Evolutionary conservation across 1,139 yeast species (phyloP).

Genomic region (Blastobotrys indianensis): DNA sequence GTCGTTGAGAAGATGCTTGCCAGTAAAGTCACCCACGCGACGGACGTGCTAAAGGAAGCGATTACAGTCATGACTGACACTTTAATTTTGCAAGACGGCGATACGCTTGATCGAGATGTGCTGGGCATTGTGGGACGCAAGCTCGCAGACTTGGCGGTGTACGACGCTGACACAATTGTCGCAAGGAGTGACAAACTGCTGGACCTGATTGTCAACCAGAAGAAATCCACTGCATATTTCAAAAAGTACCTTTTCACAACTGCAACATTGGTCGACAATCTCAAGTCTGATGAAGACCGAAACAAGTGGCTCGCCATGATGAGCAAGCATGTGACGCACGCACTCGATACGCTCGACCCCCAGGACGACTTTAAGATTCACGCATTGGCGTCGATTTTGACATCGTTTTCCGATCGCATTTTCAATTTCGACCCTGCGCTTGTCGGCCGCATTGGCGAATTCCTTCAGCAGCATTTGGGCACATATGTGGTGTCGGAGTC

Average conservation of each 20-base stretch:
- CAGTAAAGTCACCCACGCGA: slow-evolving; percentile 9
- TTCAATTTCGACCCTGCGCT: slow-evolving; percentile 12
- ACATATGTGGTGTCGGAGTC: slow-evolving; percentile 20
- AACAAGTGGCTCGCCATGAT: slow-evolving; percentile 9
- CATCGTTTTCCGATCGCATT: slow-evolving; percentile 13
- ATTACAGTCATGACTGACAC: slow-evolving; percentile 10
- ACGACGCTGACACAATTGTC: slow-evolving; percentile 3
- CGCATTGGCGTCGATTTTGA: slow-evolving; percentile 12
- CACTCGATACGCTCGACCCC: slow-evolving; percentile 7
- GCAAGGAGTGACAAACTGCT: slow-evolving; percentile 1
- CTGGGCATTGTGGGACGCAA: slow-evolving; percentile 21
- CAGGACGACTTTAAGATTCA: slow-evolving; percentile 17
- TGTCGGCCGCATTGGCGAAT: slow-evolving; percentile 11
- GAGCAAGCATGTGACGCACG: slow-evolving; percentile 7
- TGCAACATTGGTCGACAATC: slow-evolving; percentile 12
- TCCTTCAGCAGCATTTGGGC: slow-evolving; percentile 15
- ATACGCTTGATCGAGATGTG: slow-evolving; percentile 14
- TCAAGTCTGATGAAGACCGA: slow-evolving; percentile 4
- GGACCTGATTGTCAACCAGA: slow-evolving; percentile 11
- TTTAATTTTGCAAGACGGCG: slow-evolving; percentile 15
- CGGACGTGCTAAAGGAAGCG: slow-evolving; percentile 10
- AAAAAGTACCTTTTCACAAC: slow-evolving; percentile 14
- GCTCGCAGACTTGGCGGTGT: slow-evolving; percentile 16
- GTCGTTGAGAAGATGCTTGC: slow-evolving; percentile 19
- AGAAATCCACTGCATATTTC: slow-evolving; percentile 11